phyloP scores from a whole-genome alignment of 169 alveolate genomes.

The Miamiensis avidus region DNA sequence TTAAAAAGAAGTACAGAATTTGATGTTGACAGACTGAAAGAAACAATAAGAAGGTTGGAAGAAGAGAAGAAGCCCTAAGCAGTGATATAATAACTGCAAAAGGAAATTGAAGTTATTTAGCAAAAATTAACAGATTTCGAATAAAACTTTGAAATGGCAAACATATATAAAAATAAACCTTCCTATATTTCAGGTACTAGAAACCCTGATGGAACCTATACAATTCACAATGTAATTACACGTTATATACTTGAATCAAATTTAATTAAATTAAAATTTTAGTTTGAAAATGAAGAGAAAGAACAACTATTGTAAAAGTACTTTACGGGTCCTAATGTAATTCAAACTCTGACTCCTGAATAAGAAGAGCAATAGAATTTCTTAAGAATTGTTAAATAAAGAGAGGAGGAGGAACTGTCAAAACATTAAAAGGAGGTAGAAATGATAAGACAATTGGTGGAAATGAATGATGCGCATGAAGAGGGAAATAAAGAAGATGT shows the following conservation, averaged over 20 bases:
- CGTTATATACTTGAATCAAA: neutral
- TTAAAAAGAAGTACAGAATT: neutral
- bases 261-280: neutral
- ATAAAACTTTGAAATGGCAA: constrained; percentile 5
- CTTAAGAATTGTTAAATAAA: neutral
- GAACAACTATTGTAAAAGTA: neutral
- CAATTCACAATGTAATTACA: neutral
- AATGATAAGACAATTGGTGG: neutral
- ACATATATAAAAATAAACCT: constrained; percentile 11
- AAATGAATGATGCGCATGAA: neutral
- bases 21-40: constrained; percentile 14
- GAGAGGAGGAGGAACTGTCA: neutral
- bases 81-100: neutral
- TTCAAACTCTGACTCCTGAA: neutral
- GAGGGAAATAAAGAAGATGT: neutral
- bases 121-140: constrained; percentile 1
- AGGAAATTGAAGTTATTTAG: constrained; percentile 2
- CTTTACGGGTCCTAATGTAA: neutral
- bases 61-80: constrained; percentile 12
- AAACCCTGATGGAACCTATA: constrained; percentile 1
- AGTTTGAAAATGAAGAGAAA: constrained; percentile 2
- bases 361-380: constrained; percentile 14
- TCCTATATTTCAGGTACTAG: neutral
- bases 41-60: neutral
- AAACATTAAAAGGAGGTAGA: no score